Percentiles rank a stretch among this genome's conserved stretches.
These are phyloP conservation scores for Picochlorum sp. DNA, from an alignment of 139 green algal genomes.

Conservation along the genomic window DNA sequence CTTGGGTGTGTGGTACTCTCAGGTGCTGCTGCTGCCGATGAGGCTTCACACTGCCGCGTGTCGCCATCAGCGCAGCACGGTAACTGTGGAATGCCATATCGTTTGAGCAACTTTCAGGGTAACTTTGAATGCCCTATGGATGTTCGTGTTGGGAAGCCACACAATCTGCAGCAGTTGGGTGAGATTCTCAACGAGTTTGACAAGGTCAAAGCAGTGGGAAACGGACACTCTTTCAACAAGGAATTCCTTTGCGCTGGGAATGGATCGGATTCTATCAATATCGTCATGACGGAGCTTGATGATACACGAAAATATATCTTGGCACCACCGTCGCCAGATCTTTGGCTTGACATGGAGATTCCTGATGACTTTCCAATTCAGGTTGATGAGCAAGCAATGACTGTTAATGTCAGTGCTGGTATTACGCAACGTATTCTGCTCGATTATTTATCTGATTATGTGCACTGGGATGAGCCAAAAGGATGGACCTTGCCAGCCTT, in stretches of 20 bases:
- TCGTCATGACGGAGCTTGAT: constrained; percentile 48
- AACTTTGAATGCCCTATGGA: constrained; percentile 37
- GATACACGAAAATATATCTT: constrained; percentile 17
- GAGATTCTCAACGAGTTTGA: constrained; percentile 23
- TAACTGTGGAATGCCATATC: constrained; percentile 33
- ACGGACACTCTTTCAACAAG: constrained; percentile 54
- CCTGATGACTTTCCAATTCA: constrained; percentile 31
- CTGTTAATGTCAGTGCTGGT: constrained; percentile 63
- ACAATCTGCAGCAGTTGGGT: constrained; percentile 32
- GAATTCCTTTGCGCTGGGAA: constrained; percentile 29
- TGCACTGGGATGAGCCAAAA: constrained; percentile 32
- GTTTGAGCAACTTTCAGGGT: constrained; percentile 55
- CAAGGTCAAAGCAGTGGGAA: constrained; percentile 45
- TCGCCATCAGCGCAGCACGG: constrained; percentile 7
- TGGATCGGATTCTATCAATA: constrained; percentile 39
- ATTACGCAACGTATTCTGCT: constrained; percentile 58
- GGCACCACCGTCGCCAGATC: constrained; percentile 8
- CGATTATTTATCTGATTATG: constrained; percentile 70
- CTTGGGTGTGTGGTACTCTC: no score
- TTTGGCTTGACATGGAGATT: constrained; percentile 8
- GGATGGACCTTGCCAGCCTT: constrained; percentile 69
- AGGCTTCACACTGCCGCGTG: constrained; percentile 21
- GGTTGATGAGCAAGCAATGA: constrained; percentile 43
- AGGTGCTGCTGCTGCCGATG: no score
- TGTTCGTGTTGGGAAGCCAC: constrained; percentile 43